Conservation (phyloP, 345 rosid genomes). For the Clausena lansium region DNA sequence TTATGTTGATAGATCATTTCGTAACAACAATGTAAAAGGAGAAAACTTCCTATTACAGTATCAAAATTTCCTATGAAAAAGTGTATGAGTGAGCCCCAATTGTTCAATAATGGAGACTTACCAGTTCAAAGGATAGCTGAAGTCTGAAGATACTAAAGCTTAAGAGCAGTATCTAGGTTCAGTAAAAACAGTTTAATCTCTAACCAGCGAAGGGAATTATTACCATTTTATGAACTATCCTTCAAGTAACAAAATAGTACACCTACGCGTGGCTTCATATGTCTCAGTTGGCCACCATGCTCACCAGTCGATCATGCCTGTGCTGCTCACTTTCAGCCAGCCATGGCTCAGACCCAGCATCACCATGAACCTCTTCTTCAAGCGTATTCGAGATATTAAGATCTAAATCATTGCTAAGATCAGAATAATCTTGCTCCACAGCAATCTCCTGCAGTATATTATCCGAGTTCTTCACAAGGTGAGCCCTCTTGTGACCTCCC, state of each 20-base stretch:
- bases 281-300: constrained; percentile 31
- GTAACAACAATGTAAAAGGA: background rate
- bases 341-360: constrained; percentile 20
- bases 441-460: constrained; percentile 15
- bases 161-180: background rate
- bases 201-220: background rate
- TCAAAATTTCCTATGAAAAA: background rate
- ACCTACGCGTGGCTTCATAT: background rate
- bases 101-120: background rate
- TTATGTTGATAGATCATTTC: background rate
- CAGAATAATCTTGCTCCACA: constrained; percentile 18
- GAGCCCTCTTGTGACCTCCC: constrained; percentile 61
- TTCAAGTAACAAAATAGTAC: constrained; percentile 8
- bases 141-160: background rate
- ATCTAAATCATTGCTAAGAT: constrained; percentile 11
- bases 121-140: background rate
- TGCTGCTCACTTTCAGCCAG: constrained; percentile 19
- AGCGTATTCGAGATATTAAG: constrained; percentile 19
- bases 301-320: constrained; percentile 23
- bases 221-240: background rate
- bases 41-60: background rate
- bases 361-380: constrained; percentile 17
- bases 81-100: background rate
- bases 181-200: background rate
- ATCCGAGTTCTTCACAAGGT: constrained; percentile 19